These are phyloP conservation scores for Sclerotinia nivalis DNA, from an alignment of 2,329 filamentous ascomycete genomes.

Conservation along the genomic window DNA sequence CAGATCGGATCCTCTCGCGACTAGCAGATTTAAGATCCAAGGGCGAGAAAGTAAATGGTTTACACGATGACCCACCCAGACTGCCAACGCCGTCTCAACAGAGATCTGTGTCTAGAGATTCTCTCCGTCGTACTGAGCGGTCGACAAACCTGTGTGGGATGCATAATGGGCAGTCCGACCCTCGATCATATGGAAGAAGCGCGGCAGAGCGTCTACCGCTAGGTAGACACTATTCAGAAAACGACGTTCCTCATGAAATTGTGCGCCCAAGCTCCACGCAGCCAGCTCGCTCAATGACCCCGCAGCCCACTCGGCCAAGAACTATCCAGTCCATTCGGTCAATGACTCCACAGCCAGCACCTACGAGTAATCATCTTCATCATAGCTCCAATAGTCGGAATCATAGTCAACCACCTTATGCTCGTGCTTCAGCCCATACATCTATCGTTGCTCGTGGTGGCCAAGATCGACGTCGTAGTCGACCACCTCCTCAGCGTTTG, in stretches of 20 bases:
- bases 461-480: neutral
- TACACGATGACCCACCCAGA: neutral
- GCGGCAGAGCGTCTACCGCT: conserved; percentile 1
- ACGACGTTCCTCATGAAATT: neutral
- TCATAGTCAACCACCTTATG: conserved; percentile 11
- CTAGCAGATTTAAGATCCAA: neutral
- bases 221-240: neutral
- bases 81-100: conserved; percentile 1
- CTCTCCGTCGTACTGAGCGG: neutral
- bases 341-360: conserved; percentile 5
- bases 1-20: conserved; percentile 2
- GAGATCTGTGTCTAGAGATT: conserved; percentile 5
- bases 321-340: neutral
- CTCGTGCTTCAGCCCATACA: conserved; percentile 1
- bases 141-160: conserved; percentile 5
- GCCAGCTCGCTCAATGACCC: neutral
- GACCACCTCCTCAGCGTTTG: conserved; percentile 4
- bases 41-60: neutral
- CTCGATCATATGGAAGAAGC: conserved; percentile 11
- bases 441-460: conserved; percentile 2
- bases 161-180: conserved; percentile 14
- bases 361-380: neutral
- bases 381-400: conserved; percentile 5
- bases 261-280: neutral
- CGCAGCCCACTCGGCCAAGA: neutral